phyloP scores from a whole-genome alignment of 2,329 filamentous ascomycete species.

The Mariannaea elegans region DNA sequence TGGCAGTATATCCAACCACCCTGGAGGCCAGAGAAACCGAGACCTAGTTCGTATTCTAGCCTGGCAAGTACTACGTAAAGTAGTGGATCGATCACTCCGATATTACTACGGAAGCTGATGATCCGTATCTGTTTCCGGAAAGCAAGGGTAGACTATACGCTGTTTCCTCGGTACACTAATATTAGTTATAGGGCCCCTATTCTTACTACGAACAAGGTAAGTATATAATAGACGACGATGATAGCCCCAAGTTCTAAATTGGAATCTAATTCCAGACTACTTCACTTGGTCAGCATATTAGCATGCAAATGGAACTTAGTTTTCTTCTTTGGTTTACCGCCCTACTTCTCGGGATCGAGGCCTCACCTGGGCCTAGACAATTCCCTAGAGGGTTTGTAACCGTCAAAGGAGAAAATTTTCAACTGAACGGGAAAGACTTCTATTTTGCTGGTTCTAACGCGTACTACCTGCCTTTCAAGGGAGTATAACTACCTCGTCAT shows the following conservation, averaged over 20 bases:
- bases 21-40: no score
- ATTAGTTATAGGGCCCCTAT: no score
- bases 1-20: no score
- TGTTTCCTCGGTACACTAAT: no score
- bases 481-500: background rate
- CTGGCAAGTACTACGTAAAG: background rate
- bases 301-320: background rate
- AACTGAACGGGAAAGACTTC: constrained; percentile 53
- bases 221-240: background rate
- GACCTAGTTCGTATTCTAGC: no score
- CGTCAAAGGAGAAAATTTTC: constrained; percentile 41
- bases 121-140: background rate
- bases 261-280: background rate
- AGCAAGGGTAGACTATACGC: background rate
- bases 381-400: constrained; percentile 40
- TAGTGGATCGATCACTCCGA: no score
- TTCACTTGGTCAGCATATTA: background rate
- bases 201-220: no score
- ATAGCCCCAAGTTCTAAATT: background rate
- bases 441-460: constrained; percentile 64
- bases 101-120: background rate
- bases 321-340: background rate
- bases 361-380: background rate
- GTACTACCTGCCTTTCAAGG: constrained; percentile 57
- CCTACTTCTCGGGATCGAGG: constrained; percentile 9